Base-by-base conservation (phyloP, 208 protist species). In the Crithidia fasciculata region DNA sequence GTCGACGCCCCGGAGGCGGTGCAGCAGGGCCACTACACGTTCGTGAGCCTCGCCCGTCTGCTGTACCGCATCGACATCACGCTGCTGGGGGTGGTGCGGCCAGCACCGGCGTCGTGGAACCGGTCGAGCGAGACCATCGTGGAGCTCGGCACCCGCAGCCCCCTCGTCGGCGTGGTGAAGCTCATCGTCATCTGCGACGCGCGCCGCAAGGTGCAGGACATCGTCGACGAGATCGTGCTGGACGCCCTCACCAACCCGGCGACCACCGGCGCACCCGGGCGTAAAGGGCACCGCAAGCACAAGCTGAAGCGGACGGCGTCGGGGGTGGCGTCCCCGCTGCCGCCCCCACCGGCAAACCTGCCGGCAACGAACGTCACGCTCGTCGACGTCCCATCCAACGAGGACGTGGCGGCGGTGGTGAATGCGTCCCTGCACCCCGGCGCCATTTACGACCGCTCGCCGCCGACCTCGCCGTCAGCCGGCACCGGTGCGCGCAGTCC, bases 101-200 rank as follows among this genome's bases (percentile, higher is more conserved):
- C 43, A 4, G 54, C 15, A 16, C 44, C 39, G 28, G 28, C 60
- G 4, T 12, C 40, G 41, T 43, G 39, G 59, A 69, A 47, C 39
- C 49, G 50, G n/a, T n/a, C 40, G 37, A 18, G 37, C 53, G 57
- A 16, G 57, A 76, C 41, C 28, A 39, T 79, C 44, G 72, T 84
- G 12, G 74, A 78, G 43, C 60, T 84, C 45, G 74, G 75, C n/a
- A 69, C 74, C n/a, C 62, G 69, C 41, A 73, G 54, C 55, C 66
- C 52, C 8, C 75, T 81, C 12, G 52, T 56, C 13, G 80, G 65
- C 13, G 80, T 81, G 36, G 8, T 56, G 70, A 80, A 78, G 64
- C 62, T 84, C 28, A 84, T 81, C 52, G 70, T 81, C 49, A 81
- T 84, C 66, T 80, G 69, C 50, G 80, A 84, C 40, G 62, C 49